Conservation (phyloP, 768 basidiomycete species). For the Auricularia heimuer region DNA sequence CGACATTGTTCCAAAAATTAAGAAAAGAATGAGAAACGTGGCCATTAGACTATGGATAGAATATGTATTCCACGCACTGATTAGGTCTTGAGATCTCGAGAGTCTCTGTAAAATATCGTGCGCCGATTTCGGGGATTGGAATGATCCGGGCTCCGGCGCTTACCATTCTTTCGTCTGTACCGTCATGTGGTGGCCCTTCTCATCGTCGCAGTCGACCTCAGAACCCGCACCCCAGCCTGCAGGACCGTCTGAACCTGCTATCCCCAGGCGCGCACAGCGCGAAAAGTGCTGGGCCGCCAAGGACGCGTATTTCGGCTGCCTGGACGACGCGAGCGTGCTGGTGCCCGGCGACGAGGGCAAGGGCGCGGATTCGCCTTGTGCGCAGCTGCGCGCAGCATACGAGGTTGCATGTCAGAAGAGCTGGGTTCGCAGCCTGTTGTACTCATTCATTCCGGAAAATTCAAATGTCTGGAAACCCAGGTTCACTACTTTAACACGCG, state of each 20-base stretch:
- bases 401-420: conserved; percentile 73
- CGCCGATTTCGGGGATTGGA: no score
- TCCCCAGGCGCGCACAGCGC: conserved; percentile 29
- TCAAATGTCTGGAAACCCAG: conserved; percentile 29
- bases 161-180: not conserved
- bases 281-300: conserved; percentile 77
- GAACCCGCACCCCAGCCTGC: not conserved
- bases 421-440: conserved; percentile 46
- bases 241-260: not conserved
- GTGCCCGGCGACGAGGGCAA: conserved; percentile 64
- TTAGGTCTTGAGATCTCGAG: no score
- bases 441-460: not conserved
- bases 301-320: conserved; percentile 77
- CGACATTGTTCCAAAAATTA: no score
- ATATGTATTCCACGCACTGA: no score
- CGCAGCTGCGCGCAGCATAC: conserved; percentile 47
- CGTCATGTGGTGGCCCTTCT: not conserved
- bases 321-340: conserved; percentile 58
- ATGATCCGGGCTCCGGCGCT: not conserved
- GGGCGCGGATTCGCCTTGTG: conserved; percentile 32
- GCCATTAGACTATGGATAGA: no score
- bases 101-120: no score
- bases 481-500: conserved; percentile 94
- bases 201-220: not conserved
- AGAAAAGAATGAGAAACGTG: no score